Evolutionary conservation across 2,329 filamentous ascomycete species (phyloP).

Genomic region (Microdochium nivale): DNA sequence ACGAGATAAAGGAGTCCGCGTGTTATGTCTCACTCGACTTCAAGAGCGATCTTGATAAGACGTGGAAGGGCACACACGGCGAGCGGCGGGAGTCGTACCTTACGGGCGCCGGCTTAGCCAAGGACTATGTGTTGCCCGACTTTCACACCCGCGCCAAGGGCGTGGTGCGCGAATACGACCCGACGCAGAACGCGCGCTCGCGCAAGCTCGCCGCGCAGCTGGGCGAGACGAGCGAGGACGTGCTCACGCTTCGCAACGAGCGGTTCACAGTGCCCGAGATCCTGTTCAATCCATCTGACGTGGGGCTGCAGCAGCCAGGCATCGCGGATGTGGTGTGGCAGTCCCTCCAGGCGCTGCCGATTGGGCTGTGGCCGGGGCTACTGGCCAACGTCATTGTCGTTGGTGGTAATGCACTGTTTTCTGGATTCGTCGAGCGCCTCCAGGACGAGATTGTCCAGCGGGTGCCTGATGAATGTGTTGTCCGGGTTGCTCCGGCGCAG

Average conservation of each 20-base stretch:
- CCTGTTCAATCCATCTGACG: slow-evolving; percentile 77
- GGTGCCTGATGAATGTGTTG: slow-evolving; percentile 67
- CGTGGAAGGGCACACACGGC: slow-evolving; percentile 70
- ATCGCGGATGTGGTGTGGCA: slow-evolving; percentile 77
- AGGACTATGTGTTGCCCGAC: slow-evolving; percentile 90
- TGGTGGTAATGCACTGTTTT: slow-evolving; percentile 73
- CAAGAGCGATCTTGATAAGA: slow-evolving; percentile 64
- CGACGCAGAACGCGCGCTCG: slow-evolving; percentile 46
- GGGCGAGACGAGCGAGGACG: slow-evolving; percentile 57
- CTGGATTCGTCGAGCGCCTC: slow-evolving; percentile 74
- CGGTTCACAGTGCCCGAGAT: slow-evolving; percentile 85
- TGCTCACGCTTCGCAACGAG: slow-evolving; percentile 83
- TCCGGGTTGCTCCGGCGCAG: slow-evolving; percentile 60
- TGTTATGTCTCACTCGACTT: slow-evolving; percentile 82
- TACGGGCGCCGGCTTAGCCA: slow-evolving; percentile 55
- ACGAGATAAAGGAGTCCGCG: slow-evolving; percentile 87
- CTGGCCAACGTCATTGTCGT: slow-evolving; percentile 84
- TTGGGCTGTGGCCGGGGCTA: slow-evolving; percentile 76
- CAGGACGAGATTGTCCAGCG: slow-evolving; percentile 65
- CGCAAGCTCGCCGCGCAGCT: slow-evolving; percentile 29
- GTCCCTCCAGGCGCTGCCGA: slow-evolving; percentile 63
- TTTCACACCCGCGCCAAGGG: slow-evolving; percentile 54
- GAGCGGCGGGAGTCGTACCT: slow-evolving; percentile 42
- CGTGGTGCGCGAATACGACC: slow-evolving; percentile 69
- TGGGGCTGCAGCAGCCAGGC: slow-evolving; percentile 76